A percentile compares a stretch with the other conserved stretches of the same genome.
These are phyloP conservation scores for Cladorrhinum sp. DNA, from an alignment of 2,329 filamentous ascomycete species.

Conservation along the genomic window DNA sequence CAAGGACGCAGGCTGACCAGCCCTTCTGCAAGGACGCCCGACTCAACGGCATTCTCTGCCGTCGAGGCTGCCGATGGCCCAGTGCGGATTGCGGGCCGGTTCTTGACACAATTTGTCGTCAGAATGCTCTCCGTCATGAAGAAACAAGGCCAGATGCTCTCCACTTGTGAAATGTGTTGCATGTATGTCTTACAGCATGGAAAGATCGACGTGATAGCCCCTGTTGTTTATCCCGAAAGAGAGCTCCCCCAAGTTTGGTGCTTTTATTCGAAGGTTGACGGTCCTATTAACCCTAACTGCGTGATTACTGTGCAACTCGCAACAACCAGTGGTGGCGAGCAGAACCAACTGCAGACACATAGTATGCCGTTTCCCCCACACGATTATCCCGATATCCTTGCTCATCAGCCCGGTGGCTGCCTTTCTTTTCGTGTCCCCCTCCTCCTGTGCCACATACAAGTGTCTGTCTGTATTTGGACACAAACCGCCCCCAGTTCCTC, in stretches of 20 bases:
- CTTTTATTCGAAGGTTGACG: neutral
- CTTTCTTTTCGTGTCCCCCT: constrained; percentile 38
- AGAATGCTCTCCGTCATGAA: neutral
- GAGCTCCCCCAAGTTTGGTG: neutral
- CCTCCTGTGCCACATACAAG: constrained; percentile 28
- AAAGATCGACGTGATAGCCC: neutral
- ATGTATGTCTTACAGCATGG: neutral
- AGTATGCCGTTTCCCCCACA: constrained; percentile 3
- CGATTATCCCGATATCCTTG: constrained; percentile 10
- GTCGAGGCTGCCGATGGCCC: constrained; percentile 13
- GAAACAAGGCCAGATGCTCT: neutral
- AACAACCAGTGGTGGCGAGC: constrained; percentile 18
- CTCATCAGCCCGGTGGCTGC: constrained; percentile 31
- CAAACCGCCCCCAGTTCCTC: constrained; percentile 2
- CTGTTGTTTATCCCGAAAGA: neutral
- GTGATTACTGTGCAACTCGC: constrained; percentile 17
- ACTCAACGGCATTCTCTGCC: neutral
- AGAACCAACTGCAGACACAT: constrained; percentile 21
- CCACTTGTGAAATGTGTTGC: neutral
- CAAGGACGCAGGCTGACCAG: neutral
- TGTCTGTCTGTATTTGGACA: neutral
- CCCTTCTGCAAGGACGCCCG: constrained; percentile 1
- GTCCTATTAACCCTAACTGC: neutral
- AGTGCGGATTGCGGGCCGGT: constrained; percentile 13
- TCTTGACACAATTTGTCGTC: neutral